Percentiles rank a stretch among this genome's conserved stretches.
Evolutionary conservation across 208 protist species (phyloP).

Genomic region (Trypanosoma platydactyli): DNA sequence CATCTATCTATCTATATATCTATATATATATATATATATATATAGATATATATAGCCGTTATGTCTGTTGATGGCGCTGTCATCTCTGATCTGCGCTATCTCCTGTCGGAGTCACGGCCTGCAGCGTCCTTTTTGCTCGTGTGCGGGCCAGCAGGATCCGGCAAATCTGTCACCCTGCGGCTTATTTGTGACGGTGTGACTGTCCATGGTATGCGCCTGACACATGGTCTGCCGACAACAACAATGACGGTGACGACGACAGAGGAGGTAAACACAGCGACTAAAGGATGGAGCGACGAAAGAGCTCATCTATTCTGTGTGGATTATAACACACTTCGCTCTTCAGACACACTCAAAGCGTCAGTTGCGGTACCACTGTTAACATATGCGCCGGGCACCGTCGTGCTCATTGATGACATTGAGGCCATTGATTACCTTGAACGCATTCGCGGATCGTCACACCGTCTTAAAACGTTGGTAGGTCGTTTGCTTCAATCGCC

Average conservation of each 20-base stretch:
- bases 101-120: constrained; percentile 18
- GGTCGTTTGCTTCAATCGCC: constrained; percentile 30
- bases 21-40: constrained; percentile 3
- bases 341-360: constrained; percentile 5
- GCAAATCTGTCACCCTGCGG: constrained; percentile 29
- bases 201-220: constrained; percentile 16
- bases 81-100: constrained; percentile 36
- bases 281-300: neutral
- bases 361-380: neutral
- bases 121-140: constrained; percentile 33
- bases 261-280: neutral
- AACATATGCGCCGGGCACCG: constrained; percentile 31
- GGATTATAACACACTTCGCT: constrained; percentile 30
- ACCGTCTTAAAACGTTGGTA: constrained; percentile 35
- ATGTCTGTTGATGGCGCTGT: constrained; percentile 53
- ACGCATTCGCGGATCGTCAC: constrained; percentile 28
- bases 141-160: constrained; percentile 28
- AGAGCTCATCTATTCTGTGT: constrained; percentile 12
- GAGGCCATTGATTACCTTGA: constrained; percentile 48
- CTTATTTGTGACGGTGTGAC: constrained; percentile 18
- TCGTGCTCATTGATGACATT: constrained; percentile 67
- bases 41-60: neutral
- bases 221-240: constrained; percentile 7
- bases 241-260: no score
- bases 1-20: neutral